phyloP scores from a whole-genome alignment of 306 rosid species.

The Castanea crenata region DNA sequence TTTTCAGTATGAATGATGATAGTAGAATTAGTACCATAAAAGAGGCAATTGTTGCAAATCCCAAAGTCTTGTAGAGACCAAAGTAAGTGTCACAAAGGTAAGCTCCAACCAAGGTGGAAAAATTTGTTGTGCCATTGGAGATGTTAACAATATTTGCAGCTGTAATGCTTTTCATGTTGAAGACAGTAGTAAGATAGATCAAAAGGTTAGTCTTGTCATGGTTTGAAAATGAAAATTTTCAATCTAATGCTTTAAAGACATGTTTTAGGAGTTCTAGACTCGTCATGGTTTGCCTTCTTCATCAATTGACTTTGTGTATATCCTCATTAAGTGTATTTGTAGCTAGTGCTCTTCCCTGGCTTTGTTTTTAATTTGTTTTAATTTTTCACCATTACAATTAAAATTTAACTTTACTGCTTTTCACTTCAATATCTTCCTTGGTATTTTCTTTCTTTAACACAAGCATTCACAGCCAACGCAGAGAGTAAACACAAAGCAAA shows the following conservation, averaged over 20 bases:
- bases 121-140: conserved; percentile 76
- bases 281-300: background rate
- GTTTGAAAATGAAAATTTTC: too few species aligned
- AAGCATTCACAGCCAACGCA: too few species aligned
- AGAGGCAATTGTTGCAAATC: conserved; percentile 51
- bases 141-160: conserved; percentile 60
- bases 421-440: background rate
- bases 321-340: background rate
- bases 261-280: background rate
- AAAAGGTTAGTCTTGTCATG: conserved; percentile 42
- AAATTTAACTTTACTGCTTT: background rate
- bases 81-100: conserved; percentile 65
- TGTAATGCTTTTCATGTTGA: conserved; percentile 69
- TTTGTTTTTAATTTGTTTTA: background rate
- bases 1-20: background rate
- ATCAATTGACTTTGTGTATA: background rate
- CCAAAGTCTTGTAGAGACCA: conserved; percentile 75
- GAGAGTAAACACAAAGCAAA: too few species aligned
- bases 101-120: conserved; percentile 77
- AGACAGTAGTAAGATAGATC: conserved; percentile 69
- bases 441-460: too few species aligned
- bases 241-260: too few species aligned
- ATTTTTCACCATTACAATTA: background rate
- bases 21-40: conserved; percentile 51
- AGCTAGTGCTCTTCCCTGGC: background rate